Evolutionary conservation across 148 eudicot species (phyloP).

Genomic region (Pharnaceum exiguum): DNA sequence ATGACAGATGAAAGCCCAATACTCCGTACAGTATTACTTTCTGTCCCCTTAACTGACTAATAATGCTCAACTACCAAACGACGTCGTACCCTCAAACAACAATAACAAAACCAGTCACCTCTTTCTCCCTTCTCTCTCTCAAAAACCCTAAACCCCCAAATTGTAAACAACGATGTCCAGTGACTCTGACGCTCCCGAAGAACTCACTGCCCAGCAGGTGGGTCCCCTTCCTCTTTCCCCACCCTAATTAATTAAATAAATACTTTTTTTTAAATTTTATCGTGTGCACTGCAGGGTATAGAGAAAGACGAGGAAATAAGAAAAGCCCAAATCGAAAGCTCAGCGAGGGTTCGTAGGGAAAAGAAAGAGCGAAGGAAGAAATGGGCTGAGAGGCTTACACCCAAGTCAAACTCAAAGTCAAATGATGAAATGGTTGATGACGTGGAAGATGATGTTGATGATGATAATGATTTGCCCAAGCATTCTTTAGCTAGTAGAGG

Average conservation of each 20-base stretch:
- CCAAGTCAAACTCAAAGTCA: slow-evolving; percentile 24
- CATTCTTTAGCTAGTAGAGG: slow-evolving; percentile 42
- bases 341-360: slow-evolving; percentile 67
- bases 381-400: slow-evolving; percentile 64
- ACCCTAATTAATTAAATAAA: background rate
- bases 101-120: no score
- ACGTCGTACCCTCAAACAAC: no score
- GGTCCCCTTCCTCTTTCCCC: background rate
- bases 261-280: background rate
- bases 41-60: no score
- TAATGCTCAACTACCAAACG: no score
- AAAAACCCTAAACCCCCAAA: slow-evolving; percentile 15
- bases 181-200: slow-evolving; percentile 83
- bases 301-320: slow-evolving; percentile 56
- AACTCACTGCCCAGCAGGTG: slow-evolving; percentile 70
- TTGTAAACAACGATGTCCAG: slow-evolving; percentile 33
- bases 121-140: background rate
- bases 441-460: slow-evolving; percentile 35
- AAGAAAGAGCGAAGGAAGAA: slow-evolving; percentile 69
- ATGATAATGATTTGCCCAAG: slow-evolving; percentile 19
- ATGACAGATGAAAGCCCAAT: no score
- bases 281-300: slow-evolving; percentile 37
- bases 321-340: slow-evolving; percentile 47
- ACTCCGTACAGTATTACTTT: no score
- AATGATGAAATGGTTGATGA: slow-evolving; percentile 31